A percentile compares a stretch with the other conserved stretches of the same genome.
Evolutionary conservation across 257 asterid species (phyloP).

Genomic region (Nicotiana knightiana): DNA sequence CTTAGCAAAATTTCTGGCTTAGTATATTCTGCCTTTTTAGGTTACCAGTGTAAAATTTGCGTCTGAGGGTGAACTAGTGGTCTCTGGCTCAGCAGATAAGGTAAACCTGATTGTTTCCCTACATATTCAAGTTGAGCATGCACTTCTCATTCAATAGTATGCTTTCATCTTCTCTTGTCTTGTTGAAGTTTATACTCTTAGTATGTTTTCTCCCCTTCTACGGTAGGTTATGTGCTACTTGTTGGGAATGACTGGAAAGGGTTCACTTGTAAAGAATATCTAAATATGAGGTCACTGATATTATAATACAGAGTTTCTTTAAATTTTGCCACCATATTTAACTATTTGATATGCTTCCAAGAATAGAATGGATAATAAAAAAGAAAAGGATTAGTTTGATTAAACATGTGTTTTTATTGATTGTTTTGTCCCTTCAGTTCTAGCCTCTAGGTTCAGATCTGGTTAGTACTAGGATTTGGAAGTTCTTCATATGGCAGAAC

Average conservation of each 20-base stretch:
- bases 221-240: not conserved
- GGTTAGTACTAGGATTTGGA: constrained; percentile 1
- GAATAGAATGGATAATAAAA: not conserved
- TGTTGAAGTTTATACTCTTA: not conserved
- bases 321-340: not conserved
- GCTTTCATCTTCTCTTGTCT: not conserved
- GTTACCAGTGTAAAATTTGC: constrained; percentile 63
- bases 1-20: not conserved
- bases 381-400: not conserved
- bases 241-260: not conserved
- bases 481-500: not conserved
- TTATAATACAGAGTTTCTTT: not conserved
- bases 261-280: not conserved
- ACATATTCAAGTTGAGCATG: not conserved
- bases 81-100: constrained; percentile 94
- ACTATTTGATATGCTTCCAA: not conserved
- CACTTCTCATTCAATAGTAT: not conserved
- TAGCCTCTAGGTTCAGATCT: not conserved
- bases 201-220: not conserved
- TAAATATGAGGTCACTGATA: not conserved
- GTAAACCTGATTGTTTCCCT: constrained; percentile 22
- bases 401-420: not conserved
- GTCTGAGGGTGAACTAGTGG: constrained; percentile 64
- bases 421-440: not conserved
- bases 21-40: constrained; percentile 11